These are phyloP conservation scores for Fraxinus baroniana DNA, from an alignment of 305 asterid genomes.

Conservation along the genomic window DNA sequence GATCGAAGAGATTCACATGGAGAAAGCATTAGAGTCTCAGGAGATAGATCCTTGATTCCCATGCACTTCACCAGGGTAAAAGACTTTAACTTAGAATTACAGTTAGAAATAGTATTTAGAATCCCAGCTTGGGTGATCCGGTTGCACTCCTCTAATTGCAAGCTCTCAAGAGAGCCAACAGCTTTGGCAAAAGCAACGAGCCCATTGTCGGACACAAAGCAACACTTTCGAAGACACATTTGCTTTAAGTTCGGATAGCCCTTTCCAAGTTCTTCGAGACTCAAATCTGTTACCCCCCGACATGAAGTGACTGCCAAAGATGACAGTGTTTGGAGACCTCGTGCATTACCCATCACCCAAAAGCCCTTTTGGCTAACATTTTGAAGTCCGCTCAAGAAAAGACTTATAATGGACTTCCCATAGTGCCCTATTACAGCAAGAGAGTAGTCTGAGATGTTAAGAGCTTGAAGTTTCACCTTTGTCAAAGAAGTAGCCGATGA, in stretches of 20 bases:
- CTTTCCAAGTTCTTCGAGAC: slow-evolving; percentile 68
- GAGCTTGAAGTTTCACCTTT: slow-evolving; percentile 66
- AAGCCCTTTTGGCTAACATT: slow-evolving; percentile 87
- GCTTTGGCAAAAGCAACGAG: slow-evolving; percentile 66
- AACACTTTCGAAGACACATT: slow-evolving; percentile 59
- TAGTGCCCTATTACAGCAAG: slow-evolving; percentile 84
- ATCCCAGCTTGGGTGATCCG: slow-evolving; percentile 72
- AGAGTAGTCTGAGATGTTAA: slow-evolving; percentile 67
- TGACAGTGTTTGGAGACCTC: slow-evolving; percentile 55
- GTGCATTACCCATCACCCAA: slow-evolving; percentile 91
- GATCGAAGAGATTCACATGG: slow-evolving; percentile 73
- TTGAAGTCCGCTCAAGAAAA: slow-evolving; percentile 62
- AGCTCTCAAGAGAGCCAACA: slow-evolving; percentile 57
- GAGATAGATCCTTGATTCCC: slow-evolving; percentile 66
- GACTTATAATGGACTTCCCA: slow-evolving; percentile 62
- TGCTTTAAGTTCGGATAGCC: slow-evolving; percentile 70
- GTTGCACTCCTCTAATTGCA: slow-evolving; percentile 86
- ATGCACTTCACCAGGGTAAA: slow-evolving; percentile 70
- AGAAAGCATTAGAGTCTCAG: slow-evolving; percentile 42
- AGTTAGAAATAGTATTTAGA: slow-evolving; percentile 57
- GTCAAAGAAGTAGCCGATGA: slow-evolving; percentile 56
- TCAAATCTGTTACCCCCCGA: slow-evolving; percentile 63
- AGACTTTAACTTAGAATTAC: slow-evolving; percentile 59
- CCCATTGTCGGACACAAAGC: slow-evolving; percentile 78
- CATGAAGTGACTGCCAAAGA: slow-evolving; percentile 67